phyloP scores from a whole-genome alignment of 805 yeast species.

The Wickerhamiella sorbophila region DNA sequence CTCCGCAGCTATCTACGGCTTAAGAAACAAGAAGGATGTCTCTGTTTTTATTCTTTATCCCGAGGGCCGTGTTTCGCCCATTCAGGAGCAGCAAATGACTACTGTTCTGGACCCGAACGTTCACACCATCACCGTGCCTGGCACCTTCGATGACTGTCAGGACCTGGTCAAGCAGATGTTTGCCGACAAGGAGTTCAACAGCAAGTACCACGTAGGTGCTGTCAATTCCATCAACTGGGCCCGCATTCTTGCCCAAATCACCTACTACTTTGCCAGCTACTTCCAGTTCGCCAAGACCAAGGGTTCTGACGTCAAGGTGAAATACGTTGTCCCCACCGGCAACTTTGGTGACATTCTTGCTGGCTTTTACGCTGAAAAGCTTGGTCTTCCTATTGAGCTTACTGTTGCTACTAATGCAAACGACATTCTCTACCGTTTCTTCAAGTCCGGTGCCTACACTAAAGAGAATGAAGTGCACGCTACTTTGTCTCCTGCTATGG shows the following conservation, averaged over 20 bases:
- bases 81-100: conserved; percentile 98
- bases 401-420: conserved; percentile 93
- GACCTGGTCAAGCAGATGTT: conserved; percentile 88
- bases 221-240: conserved; percentile 99
- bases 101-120: conserved; percentile 87
- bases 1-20: conserved; percentile 96
- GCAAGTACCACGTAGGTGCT: conserved; percentile 87
- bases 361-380: conserved; percentile 83
- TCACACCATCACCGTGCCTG: conserved; percentile 87
- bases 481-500: conserved; percentile 97
- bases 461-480: conserved; percentile 64
- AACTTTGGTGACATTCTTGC: conserved; percentile 97
- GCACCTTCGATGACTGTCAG: conserved; percentile 97
- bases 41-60: conserved; percentile 94
- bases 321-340: conserved; percentile 93
- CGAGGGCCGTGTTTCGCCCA: conserved; percentile 92
- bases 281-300: conserved; percentile 41
- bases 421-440: conserved; percentile 85
- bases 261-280: conserved; percentile 88
- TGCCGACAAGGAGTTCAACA: conserved; percentile 78
- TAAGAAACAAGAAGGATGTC: conserved; percentile 94
- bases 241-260: conserved; percentile 91
- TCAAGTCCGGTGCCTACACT: conserved; percentile 73
- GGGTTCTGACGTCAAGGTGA: conserved; percentile 32
- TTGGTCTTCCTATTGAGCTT: conserved; percentile 88